Conservation (phyloP, 192 early-diverging fungal species). For the Coemansia javaensis region DNA sequence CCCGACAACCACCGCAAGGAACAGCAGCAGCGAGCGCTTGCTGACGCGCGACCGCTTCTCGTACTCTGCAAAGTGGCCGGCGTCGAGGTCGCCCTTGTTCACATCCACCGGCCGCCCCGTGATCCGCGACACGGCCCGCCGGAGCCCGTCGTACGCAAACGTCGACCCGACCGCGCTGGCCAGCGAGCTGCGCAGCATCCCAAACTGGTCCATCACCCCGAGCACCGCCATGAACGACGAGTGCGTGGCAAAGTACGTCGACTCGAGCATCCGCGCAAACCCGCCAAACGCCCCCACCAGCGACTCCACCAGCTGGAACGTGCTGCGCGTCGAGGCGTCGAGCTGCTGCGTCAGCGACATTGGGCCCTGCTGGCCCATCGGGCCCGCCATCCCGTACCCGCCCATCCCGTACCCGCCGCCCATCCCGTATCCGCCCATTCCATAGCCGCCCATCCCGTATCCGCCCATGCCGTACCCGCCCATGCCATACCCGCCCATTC, state of each 20-base stretch:
- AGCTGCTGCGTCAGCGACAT: conserved; percentile 72
- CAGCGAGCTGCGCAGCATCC: conserved; percentile 79
- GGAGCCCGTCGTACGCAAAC: conserved; percentile 66
- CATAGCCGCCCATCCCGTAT: conserved; percentile 50
- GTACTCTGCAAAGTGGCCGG: conserved; percentile 71
- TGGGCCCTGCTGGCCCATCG: conserved; percentile 55
- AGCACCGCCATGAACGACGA: conserved; percentile 92
- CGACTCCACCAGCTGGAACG: conserved; percentile 89
- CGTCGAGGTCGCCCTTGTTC: conserved; percentile 66
- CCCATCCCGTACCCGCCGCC: too few relatives aligned
- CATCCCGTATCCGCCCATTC: too few relatives aligned
- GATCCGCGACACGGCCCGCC: conserved; percentile 59
- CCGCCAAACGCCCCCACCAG: conserved; percentile 95
- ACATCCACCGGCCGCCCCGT: conserved; percentile 65
- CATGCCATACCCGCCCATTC: conserved; percentile 47
- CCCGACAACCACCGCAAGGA: conserved; percentile 80
- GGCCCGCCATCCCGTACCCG: conserved; percentile 57
- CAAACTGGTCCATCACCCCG: conserved; percentile 97
- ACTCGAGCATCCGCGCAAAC: conserved; percentile 97
- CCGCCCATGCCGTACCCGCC: conserved; percentile 54
- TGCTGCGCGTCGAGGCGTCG: conserved; percentile 84
- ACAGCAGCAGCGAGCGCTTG: conserved; percentile 73
- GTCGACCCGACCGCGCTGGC: conserved; percentile 79
- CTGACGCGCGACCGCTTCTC: conserved; percentile 60
- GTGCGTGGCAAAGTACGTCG: conserved; percentile 95